Conservation (phyloP, 2,329 filamentous ascomycete genomes). For the Mycogone perniciosa region DNA sequence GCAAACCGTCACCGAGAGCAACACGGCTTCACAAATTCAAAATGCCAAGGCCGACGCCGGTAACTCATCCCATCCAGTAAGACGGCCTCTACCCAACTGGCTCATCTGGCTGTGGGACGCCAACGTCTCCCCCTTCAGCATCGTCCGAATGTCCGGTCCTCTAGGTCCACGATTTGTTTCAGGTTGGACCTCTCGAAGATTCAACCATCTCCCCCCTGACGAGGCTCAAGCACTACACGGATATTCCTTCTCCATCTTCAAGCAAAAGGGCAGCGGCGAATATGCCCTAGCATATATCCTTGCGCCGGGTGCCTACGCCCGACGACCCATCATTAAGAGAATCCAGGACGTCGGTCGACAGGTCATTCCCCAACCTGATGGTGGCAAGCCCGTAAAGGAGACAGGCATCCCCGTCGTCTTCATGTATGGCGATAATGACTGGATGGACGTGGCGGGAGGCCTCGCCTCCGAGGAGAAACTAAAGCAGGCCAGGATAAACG, state of each 20-base stretch:
- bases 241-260: slow-evolving; percentile 92
- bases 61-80: slow-evolving; percentile 27
- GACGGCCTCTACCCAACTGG: slow-evolving; percentile 71
- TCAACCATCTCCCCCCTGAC: slow-evolving; percentile 74
- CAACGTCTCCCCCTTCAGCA: slow-evolving; percentile 89
- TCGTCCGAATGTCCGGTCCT: slow-evolving; percentile 82
- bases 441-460: slow-evolving; percentile 94
- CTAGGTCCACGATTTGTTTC: slow-evolving; percentile 88
- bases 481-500: slow-evolving; percentile 56
- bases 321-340: slow-evolving; percentile 77
- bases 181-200: slow-evolving; percentile 88
- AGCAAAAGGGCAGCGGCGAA: slow-evolving; percentile 85
- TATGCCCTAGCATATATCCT: slow-evolving; percentile 91
- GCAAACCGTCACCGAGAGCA: slow-evolving; percentile 35
- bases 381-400: slow-evolving; percentile 31
- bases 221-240: slow-evolving; percentile 84
- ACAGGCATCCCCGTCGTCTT: slow-evolving; percentile 78
- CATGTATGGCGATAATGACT: slow-evolving; percentile 97
- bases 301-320: slow-evolving; percentile 86
- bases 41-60: slow-evolving; percentile 35
- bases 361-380: slow-evolving; percentile 29
- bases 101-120: slow-evolving; percentile 92
- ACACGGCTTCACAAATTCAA: slow-evolving; percentile 1
- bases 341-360: slow-evolving; percentile 86
- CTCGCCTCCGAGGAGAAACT: slow-evolving; percentile 74